Percentiles rank a stretch among this genome's conserved stretches.
Evolutionary conservation across 2,329 filamentous ascomycete species (phyloP).

Genomic region (Ceratocystis albifundus): DNA sequence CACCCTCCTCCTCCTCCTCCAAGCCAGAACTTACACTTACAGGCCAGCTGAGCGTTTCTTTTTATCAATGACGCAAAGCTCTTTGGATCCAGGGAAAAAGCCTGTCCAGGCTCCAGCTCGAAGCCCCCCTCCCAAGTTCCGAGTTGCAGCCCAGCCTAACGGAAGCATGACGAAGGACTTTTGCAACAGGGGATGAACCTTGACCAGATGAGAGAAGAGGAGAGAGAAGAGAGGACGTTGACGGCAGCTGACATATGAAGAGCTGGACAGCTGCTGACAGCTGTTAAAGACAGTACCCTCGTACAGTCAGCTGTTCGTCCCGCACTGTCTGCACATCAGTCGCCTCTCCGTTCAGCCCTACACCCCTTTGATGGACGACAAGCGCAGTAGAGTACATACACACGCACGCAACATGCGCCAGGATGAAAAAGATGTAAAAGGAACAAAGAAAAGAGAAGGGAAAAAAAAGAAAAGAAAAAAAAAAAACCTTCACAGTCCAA

Average conservation of each 20-base stretch:
- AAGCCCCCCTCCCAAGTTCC: too few relatives aligned
- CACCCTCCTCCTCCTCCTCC: too few relatives aligned
- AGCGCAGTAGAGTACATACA: too few relatives aligned
- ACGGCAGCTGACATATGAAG: background rate
- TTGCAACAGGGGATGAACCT: too few relatives aligned
- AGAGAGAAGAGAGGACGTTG: background rate
- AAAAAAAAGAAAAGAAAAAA: too few relatives aligned
- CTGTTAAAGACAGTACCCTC: background rate
- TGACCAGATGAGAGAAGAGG: background rate
- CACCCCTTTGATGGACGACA: background rate
- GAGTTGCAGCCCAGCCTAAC: too few relatives aligned
- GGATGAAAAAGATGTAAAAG: background rate
- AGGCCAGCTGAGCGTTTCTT: background rate
- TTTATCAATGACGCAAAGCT: background rate
- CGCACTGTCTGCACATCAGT: background rate
- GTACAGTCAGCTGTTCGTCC: rapidly evolving
- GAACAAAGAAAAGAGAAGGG: background rate
- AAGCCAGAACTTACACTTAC: background rate
- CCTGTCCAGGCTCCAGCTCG: background rate
- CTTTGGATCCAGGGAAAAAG: background rate
- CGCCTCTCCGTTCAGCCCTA: background rate
- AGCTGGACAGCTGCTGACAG: too few relatives aligned
- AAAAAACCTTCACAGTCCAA: too few relatives aligned
- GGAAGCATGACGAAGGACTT: too few relatives aligned
- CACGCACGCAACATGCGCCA: too few relatives aligned